A percentile compares a stretch with the other conserved stretches of the same genome.
These are phyloP conservation scores for Lentinula raphanica DNA, from an alignment of 768 basidiomycete species.

Conservation along the genomic window DNA sequence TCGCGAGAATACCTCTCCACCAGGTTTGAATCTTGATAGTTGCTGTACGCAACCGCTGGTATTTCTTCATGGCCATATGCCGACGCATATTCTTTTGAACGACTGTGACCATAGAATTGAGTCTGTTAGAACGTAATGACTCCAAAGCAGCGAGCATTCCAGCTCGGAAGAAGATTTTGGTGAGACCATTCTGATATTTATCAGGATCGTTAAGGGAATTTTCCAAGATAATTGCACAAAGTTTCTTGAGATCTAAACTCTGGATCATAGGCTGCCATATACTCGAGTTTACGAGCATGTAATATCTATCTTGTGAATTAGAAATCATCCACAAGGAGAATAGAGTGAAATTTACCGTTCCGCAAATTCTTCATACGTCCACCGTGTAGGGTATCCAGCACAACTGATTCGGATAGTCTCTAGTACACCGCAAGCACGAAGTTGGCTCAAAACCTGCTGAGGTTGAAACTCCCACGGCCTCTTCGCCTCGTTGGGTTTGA, in stretches of 20 bases:
- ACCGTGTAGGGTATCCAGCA: slow-evolving; percentile 96
- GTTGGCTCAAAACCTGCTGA: slow-evolving; percentile 90
- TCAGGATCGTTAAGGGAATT: slow-evolving; percentile 88
- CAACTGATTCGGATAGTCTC: slow-evolving; percentile 99
- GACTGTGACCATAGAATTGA: slow-evolving; percentile 88
- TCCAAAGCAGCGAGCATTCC: slow-evolving; percentile 98
- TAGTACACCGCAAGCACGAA: slow-evolving; percentile 96
- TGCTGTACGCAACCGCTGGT: slow-evolving; percentile 60
- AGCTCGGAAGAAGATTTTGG: slow-evolving; percentile 98
- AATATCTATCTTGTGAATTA: slow-evolving; percentile 68
- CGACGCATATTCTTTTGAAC: slow-evolving; percentile 97
- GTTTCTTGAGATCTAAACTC: slow-evolving; percentile 67
- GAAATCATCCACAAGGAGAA: no score
- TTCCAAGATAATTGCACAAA: slow-evolving; percentile 82
- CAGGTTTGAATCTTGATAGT: slow-evolving; percentile 88
- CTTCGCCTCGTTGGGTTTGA: slow-evolving; percentile 98
- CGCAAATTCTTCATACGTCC: slow-evolving; percentile 98
- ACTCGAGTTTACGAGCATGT: slow-evolving; percentile 88
- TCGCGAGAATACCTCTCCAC: slow-evolving; percentile 88
- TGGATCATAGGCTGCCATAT: slow-evolving; percentile 87
- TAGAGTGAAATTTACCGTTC: slow-evolving; percentile 64
- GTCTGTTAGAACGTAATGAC: slow-evolving; percentile 77
- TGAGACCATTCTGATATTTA: slow-evolving; percentile 95
- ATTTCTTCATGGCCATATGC: slow-evolving; percentile 77
- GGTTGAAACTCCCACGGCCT: slow-evolving; percentile 95